Evolutionary conservation across 1,139 yeast species (phyloP).

Genomic region (Geotrichum reessii): DNA sequence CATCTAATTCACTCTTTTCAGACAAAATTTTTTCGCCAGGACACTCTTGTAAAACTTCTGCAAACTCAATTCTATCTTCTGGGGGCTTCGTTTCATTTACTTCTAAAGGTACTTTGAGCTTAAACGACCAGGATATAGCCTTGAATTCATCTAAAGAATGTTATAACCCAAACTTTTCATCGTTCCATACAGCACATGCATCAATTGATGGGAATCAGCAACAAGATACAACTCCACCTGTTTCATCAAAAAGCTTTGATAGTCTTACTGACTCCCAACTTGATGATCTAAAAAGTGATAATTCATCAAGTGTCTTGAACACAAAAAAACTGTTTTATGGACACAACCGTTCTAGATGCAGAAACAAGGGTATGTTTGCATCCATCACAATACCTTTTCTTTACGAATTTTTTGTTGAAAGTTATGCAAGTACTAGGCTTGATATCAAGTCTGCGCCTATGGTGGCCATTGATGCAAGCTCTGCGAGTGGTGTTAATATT

Average conservation of each 20-base stretch:
- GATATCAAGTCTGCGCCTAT: background rate
- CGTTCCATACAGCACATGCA: background rate
- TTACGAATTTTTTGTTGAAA: background rate
- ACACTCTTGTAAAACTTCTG: background rate
- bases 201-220: background rate
- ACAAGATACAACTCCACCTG: too few relatives aligned
- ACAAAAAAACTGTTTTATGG: background rate
- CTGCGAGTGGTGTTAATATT: background rate
- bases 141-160: background rate
- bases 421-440: background rate
- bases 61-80: background rate
- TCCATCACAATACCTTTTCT: background rate
- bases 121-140: background rate
- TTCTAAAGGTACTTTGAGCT: background rate
- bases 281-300: too few relatives aligned
- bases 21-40: background rate
- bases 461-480: background rate
- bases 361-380: background rate
- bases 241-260: too few relatives aligned
- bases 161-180: background rate
- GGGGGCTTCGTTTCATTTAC: background rate
- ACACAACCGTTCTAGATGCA: background rate
- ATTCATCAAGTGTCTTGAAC: too few relatives aligned
- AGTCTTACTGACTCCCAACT: too few relatives aligned
- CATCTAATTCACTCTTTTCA: slow-evolving; percentile 5